These are phyloP conservation scores for Echites panduratus DNA, from an alignment of 257 asterid species.

Conservation along the genomic window DNA sequence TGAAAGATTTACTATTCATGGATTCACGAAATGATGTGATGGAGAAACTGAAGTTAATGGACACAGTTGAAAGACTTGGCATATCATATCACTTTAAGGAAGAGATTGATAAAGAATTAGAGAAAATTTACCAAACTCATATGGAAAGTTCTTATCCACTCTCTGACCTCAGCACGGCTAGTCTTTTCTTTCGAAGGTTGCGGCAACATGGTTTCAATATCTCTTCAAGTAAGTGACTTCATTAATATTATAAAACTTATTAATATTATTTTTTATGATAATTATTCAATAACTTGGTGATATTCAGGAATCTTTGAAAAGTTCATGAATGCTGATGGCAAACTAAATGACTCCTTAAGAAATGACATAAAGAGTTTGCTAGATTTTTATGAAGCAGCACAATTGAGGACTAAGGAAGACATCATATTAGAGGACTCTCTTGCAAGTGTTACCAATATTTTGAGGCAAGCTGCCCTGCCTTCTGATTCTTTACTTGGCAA, in stretches of 20 bases:
- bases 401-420: constrained; percentile 28
- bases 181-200: constrained; percentile 29
- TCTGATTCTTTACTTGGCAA: background rate
- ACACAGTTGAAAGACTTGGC: no score
- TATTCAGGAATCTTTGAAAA: background rate
- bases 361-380: no score
- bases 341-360: no score
- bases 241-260: no score
- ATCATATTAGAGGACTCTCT: constrained; percentile 31
- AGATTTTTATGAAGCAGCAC: no score
- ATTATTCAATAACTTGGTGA: background rate
- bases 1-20: no score
- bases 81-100: no score
- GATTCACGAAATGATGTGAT: constrained; percentile 21
- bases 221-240: background rate
- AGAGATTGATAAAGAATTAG: no score
- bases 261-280: background rate
- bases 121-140: no score
- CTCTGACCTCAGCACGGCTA: constrained; percentile 14
- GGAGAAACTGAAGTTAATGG: no score
- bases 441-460: constrained; percentile 10
- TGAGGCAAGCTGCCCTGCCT: constrained; percentile 9
- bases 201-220: constrained; percentile 39
- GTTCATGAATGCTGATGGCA: constrained; percentile 16
- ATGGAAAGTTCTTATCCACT: background rate